Evolutionary conservation across 2,329 filamentous ascomycete genomes (phyloP).

Genomic region (Pyrenophora teres): DNA sequence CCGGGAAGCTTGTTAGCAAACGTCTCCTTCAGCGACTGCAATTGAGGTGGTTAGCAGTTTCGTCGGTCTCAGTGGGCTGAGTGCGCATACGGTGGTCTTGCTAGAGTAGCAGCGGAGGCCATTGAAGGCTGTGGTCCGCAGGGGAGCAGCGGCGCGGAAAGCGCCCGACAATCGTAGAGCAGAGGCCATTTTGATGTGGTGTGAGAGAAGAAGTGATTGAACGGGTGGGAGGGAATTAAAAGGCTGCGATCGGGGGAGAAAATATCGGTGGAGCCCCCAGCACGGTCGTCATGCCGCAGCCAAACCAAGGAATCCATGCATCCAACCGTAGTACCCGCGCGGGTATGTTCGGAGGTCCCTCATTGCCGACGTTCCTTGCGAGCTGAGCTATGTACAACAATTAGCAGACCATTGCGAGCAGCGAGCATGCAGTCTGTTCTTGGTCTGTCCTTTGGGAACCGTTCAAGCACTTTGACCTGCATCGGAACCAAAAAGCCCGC

Average conservation of each 20-base stretch:
- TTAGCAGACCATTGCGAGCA: background rate
- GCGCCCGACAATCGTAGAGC: conserved; percentile 80
- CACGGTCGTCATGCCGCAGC: conserved; percentile 14
- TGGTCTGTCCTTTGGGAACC: background rate
- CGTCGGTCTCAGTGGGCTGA: conserved; percentile 7
- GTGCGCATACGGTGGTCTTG: conserved; percentile 75
- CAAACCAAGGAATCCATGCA: conserved; percentile 1
- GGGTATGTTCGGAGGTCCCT: conserved; percentile 13
- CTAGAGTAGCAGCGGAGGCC: conserved; percentile 86
- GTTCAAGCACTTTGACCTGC: background rate
- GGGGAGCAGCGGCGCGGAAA: conserved; percentile 72
- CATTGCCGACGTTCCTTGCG: conserved; percentile 4
- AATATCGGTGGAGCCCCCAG: conserved; percentile 29
- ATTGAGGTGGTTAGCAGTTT: conserved; percentile 34
- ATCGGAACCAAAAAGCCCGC: background rate
- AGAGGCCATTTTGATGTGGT: conserved; percentile 71
- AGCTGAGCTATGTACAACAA: background rate
- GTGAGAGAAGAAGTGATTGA: conserved; percentile 43
- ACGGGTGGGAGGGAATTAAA: conserved; percentile 36
- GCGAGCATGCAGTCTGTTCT: background rate
- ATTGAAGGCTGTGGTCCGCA: conserved; percentile 76
- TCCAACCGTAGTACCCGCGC: conserved; percentile 6
- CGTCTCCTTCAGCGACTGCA: conserved; percentile 93
- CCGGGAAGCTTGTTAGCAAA: conserved; percentile 94
- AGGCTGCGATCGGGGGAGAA: conserved; percentile 29